Base-by-base conservation (phyloP, 129 eudicot species). In the Centella asiatica region DNA sequence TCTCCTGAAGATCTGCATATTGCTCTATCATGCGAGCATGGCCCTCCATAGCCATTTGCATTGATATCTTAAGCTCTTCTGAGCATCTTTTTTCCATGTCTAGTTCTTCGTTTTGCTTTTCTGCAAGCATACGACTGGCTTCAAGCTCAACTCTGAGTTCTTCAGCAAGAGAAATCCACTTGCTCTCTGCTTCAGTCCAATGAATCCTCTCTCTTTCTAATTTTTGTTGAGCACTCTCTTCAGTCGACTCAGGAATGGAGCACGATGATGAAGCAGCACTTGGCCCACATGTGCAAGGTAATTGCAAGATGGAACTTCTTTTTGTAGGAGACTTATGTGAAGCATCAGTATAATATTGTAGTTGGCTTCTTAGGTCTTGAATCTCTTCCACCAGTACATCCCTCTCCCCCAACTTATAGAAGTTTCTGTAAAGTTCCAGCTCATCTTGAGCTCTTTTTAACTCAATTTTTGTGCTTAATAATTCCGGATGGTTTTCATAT, bases 21-120 rank as follows among this genome's bases (percentile, higher is more conserved):
- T 87, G 94, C 57, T 92, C 99, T 42, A 92, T 89, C 95, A 92
- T 81, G 49, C 99, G 83, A 25, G 96, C 99, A 76, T 92, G 99
- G 33, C 90, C 95, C 58, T 82, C 86, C 96, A 92, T 92, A 25
- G 96, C 96, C 86, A 84, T 66, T 70, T 84, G 96, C 90, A 92
- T 81, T 8, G 96, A 94, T 73, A 87, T 96, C 71, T 84, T 87
- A 13, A 84, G 81, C 78, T 92, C 99, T 57, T 84, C 86, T 39
- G 88, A 84, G 66, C 99, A 87, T 55, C 78, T 84, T 73, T 76
- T 87, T 70, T 87, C 99, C 57, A 25, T 68, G 10, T 87, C 84
- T 28, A 87, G 57, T 23, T 92, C 99, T 33, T 70, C 78, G 47
- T 69, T 84, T 75, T 77, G 88, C 62, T 79, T 88, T 69, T 84